A percentile compares a stretch with the other conserved stretches of the same genome.
Evolutionary conservation across 345 rosid genomes (phyloP).

Genomic region (Eucalyptus melliodora): DNA sequence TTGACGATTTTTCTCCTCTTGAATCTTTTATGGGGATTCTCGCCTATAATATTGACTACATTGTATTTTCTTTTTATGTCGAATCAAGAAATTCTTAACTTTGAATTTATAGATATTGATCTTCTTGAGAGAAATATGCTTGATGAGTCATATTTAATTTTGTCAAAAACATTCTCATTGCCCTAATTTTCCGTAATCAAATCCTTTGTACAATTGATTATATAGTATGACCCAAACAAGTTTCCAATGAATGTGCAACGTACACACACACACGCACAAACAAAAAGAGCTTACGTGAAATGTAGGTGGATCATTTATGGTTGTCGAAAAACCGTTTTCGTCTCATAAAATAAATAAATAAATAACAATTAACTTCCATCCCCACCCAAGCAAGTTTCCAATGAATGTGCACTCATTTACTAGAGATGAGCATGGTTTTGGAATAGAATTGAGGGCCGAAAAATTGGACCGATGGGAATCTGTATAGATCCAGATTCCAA

Average conservation of each 20-base stretch:
- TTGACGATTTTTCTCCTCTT: neutral
- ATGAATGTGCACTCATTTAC: neutral
- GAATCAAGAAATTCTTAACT: neutral
- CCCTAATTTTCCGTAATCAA: neutral
- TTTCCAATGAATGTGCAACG: too few relatives aligned
- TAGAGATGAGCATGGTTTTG: too few relatives aligned
- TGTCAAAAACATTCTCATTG: neutral
- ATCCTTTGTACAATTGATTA: too few relatives aligned
- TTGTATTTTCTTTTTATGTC: neutral
- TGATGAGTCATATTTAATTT: neutral
- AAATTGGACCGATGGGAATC: fast-evolving
- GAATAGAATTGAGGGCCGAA: fast-evolving
- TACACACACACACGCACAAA: fast-evolving
- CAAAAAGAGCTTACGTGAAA: too few relatives aligned
- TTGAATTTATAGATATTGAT: neutral
- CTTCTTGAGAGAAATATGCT: neutral
- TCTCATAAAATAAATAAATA: too few relatives aligned
- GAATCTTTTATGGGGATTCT: neutral
- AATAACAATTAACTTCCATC: neutral
- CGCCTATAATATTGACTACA: neutral
- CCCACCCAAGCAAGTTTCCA: neutral
- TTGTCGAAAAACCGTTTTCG: too few relatives aligned
- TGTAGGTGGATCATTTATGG: too few relatives aligned
- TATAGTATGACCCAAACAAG: too few relatives aligned
- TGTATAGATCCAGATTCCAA: too few relatives aligned